A percentile compares a stretch with the other conserved stretches of the same genome.
phyloP scores from a whole-genome alignment of 1,139 yeast species.

The Suhomyces bolitotheri region DNA sequence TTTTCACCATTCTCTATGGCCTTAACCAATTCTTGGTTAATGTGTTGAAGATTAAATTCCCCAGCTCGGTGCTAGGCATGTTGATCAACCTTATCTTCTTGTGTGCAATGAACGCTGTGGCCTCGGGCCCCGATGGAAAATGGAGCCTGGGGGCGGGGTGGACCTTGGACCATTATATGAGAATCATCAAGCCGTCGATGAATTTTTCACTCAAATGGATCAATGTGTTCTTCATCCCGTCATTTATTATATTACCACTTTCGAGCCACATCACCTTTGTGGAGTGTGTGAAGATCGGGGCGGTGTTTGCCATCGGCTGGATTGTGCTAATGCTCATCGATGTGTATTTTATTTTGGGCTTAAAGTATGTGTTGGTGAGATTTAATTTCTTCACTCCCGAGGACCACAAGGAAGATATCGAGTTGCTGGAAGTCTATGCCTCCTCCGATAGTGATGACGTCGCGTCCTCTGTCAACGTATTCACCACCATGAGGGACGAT shows the following conservation, averaged over 20 bases:
- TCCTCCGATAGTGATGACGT: background rate
- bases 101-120: conserved; percentile 32
- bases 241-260: conserved; percentile 70
- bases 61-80: conserved; percentile 79
- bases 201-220: conserved; percentile 77
- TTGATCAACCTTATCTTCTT: conserved; percentile 55
- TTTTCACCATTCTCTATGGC: conserved; percentile 57
- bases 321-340: conserved; percentile 49
- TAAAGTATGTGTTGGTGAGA: conserved; percentile 25
- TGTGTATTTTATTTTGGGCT: conserved; percentile 37
- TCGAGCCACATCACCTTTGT: conserved; percentile 61
- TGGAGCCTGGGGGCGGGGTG: conserved; percentile 33
- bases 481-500: conserved; percentile 36
- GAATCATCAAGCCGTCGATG: conserved; percentile 59
- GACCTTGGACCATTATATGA: conserved; percentile 44
- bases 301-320: conserved; percentile 68
- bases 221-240: conserved; percentile 75
- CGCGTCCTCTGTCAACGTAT: conserved; percentile 11
- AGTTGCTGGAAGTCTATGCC: conserved; percentile 4
- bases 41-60: conserved; percentile 58
- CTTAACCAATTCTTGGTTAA: conserved; percentile 53
- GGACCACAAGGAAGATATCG: conserved; percentile 23
- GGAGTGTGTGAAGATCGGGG: conserved; percentile 75
- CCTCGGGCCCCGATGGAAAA: conserved; percentile 13
- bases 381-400: conserved; percentile 20